Base-by-base conservation (phyloP, 495 filamentous ascomycete species). In the Penicillium manginii region DNA sequence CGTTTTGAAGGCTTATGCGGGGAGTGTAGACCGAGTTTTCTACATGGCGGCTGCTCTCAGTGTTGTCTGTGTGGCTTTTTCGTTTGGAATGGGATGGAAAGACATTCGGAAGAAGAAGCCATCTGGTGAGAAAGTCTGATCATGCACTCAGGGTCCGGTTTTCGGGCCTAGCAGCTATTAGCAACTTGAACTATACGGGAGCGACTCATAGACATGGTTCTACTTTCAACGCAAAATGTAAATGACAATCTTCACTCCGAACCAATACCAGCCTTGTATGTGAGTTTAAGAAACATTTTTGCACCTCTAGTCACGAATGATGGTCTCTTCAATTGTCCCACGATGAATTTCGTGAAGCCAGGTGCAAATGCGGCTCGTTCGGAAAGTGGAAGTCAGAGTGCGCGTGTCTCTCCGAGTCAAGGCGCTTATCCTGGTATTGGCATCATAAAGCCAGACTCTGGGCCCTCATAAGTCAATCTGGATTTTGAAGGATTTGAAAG, bases 61-160 rank as follows among this genome's bases (percentile, higher is more conserved):
- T 9, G 65, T 55, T 2, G 40, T 64, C 6, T 63, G 60, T 17
- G 69, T 73, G 37, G 15, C 75, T 11, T 71, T 68, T 29, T 64
- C 73, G 3, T 83, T 70, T 58, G 79, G 80, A 1, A 79, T 83
- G 75, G 82, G 81, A 18, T 84, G 80, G 81, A 73, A 76, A 40
- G 81, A 81, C 65, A 65, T 82, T 31, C 70, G 78, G 54, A 80
- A 80, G 68, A 79, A 79, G 60, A 73, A 77, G 57, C 49, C 60
- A 49, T 21, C 58, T 4, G 5, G 15, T n/a, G 61, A 52, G 29
- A 50, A 54, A 17, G 57, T 52, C 15, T 47, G 21, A 47, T 29
- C 4, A 5, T 10, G 17, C 3, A 0, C n/a, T 17, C 40, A 43
- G 2, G 11, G 2, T 12, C 35, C 11, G 35, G 12, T 10, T 37